Evolutionary conservation across 164 flowering plant genomes (phyloP).

Genomic region (Magnolia sinica): DNA sequence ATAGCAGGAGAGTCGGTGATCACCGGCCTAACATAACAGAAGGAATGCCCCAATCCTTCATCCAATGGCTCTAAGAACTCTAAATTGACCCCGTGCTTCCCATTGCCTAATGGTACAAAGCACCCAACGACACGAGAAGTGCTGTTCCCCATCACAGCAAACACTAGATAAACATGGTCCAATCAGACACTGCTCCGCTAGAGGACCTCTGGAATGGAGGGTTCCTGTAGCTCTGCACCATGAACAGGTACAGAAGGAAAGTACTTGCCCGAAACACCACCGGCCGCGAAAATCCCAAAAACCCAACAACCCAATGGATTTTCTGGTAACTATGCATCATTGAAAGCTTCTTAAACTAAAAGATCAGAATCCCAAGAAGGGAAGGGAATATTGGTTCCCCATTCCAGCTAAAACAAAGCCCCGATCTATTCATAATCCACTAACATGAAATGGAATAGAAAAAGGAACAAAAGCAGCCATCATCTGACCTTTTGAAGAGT

Average conservation of each 20-base stretch:
- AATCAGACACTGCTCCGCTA: neutral
- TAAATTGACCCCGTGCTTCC: constrained; percentile 27
- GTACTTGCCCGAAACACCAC: constrained; percentile 11
- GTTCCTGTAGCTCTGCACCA: constrained; percentile 25
- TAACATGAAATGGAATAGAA: neutral
- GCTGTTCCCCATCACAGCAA: constrained; percentile 30
- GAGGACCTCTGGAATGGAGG: constrained; percentile 18
- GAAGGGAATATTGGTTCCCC: neutral
- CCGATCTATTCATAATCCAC: neutral
- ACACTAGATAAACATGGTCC: constrained; percentile 10
- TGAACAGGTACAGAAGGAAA: constrained; percentile 23
- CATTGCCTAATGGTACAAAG: constrained; percentile 31
- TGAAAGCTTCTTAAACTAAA: neutral
- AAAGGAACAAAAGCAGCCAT: constrained; percentile 9
- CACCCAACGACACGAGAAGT: constrained; percentile 37
- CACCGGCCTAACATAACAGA: constrained; percentile 63
- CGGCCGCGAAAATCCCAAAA: constrained; percentile 15
- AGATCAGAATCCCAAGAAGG: constrained; percentile 3
- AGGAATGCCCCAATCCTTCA: constrained; percentile 71
- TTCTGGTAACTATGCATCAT: constrained; percentile 29
- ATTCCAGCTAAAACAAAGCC: constrained; percentile 1
- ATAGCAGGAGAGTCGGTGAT: constrained; percentile 51
- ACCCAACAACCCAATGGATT: constrained; percentile 26
- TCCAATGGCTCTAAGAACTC: constrained; percentile 58
- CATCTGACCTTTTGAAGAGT: constrained; percentile 22